phyloP scores from a whole-genome alignment of 2,329 filamentous ascomycete species.

The Monosporascus sp. region DNA sequence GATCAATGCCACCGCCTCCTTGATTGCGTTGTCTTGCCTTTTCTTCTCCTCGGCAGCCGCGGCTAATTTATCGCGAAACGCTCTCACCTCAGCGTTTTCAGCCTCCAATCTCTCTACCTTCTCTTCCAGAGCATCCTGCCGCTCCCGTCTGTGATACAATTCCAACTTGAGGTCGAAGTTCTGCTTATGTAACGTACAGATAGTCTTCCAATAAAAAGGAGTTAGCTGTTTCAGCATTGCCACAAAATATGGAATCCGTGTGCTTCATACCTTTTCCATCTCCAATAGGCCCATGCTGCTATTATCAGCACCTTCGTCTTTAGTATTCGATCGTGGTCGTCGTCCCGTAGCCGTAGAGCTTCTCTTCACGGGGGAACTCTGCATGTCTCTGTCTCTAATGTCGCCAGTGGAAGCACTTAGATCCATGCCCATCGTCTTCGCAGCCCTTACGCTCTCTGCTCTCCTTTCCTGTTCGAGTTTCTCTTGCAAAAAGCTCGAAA shows the following conservation, averaged over 20 bases:
- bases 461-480: slow-evolving; percentile 47
- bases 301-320: slow-evolving; percentile 37
- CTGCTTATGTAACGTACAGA: slow-evolving; percentile 67
- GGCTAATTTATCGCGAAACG: slow-evolving; percentile 54
- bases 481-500: slow-evolving; percentile 51
- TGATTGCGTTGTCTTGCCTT: slow-evolving; percentile 55
- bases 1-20: slow-evolving; percentile 67
- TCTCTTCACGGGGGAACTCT: slow-evolving; percentile 34
- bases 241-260: slow-evolving; percentile 2
- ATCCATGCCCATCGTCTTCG: slow-evolving; percentile 31
- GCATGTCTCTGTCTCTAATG: slow-evolving; percentile 26
- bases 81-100: slow-evolving; percentile 48
- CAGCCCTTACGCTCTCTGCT: slow-evolving; percentile 41
- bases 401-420: slow-evolving; percentile 34
- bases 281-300: slow-evolving; percentile 60
- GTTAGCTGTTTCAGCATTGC: slow-evolving; percentile 1
- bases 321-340: slow-evolving; percentile 39
- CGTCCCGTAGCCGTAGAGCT: slow-evolving; percentile 27
- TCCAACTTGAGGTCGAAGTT: slow-evolving; percentile 75
- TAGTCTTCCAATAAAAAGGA: slow-evolving; percentile 37
- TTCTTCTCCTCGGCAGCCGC: slow-evolving; percentile 56
- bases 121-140: slow-evolving; percentile 54
- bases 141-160: slow-evolving; percentile 63
- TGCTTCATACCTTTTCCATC: slow-evolving; percentile 54
- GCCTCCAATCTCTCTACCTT: slow-evolving; percentile 50